A percentile compares a stretch with the other conserved stretches of the same genome.
These are phyloP conservation scores for Fragilariopsis cylindrus DNA, from an alignment of 108 stramenopile genomes.

Conservation along the genomic window DNA sequence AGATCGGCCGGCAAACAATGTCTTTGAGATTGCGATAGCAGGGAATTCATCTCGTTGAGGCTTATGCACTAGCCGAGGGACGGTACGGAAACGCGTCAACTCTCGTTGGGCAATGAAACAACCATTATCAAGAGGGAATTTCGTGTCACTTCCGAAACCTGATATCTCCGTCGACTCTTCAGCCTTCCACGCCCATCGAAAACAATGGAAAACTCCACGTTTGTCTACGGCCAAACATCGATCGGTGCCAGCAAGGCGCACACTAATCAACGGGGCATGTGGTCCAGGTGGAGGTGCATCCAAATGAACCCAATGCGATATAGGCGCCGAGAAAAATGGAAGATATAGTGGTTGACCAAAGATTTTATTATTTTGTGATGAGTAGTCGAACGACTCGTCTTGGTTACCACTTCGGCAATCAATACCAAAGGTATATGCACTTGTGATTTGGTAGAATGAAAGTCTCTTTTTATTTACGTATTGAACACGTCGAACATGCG, in stretches of 20 bases:
- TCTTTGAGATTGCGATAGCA: slow-evolving; percentile 77
- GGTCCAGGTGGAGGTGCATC: slow-evolving; percentile 90
- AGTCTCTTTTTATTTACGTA: slow-evolving; percentile 23
- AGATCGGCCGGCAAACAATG: slow-evolving; percentile 81
- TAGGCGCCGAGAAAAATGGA: slow-evolving; percentile 82
- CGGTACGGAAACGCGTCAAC: slow-evolving; percentile 76
- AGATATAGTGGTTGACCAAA: slow-evolving; percentile 48
- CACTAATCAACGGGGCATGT: slow-evolving; percentile 71
- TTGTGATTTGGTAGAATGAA: slow-evolving; percentile 54
- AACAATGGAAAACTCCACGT: slow-evolving; percentile 88
- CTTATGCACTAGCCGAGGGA: slow-evolving; percentile 71
- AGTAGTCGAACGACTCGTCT: neutral
- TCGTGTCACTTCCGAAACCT: slow-evolving; percentile 19
- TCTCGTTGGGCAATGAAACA: slow-evolving; percentile 89
- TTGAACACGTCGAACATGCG: slow-evolving; percentile 46
- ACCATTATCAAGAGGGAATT: slow-evolving; percentile 58
- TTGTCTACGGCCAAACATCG: slow-evolving; percentile 86
- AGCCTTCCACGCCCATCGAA: slow-evolving; percentile 88
- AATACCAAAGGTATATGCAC: slow-evolving; percentile 47
- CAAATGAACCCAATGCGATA: slow-evolving; percentile 89
- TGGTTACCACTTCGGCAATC: slow-evolving; percentile 1
- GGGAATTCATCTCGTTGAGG: slow-evolving; percentile 35
- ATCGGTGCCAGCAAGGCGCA: slow-evolving; percentile 77
- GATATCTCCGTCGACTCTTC: slow-evolving; percentile 48
- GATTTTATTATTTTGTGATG: neutral